Evolutionary conservation across 139 green algal species (phyloP).

Genomic region (Tetradesmus obliquus): DNA sequence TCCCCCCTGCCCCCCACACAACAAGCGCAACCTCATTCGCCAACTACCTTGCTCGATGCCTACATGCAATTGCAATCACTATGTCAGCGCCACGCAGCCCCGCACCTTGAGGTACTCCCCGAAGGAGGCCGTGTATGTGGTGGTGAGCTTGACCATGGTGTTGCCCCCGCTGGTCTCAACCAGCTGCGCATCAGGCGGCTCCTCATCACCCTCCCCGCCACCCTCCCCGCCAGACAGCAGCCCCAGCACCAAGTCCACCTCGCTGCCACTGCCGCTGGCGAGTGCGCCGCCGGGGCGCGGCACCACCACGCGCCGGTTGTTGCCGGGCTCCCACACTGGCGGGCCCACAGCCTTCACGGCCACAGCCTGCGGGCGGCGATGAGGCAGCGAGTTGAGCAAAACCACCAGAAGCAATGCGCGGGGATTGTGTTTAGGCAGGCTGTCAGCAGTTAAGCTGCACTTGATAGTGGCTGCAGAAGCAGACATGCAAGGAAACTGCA

Average conservation of each 20-base stretch:
- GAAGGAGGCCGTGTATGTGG: conserved; percentile 37
- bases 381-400: not conserved
- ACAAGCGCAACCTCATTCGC: too few species aligned
- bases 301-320: conserved; percentile 41
- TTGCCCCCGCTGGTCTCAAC: conserved; percentile 33
- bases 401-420: not conserved
- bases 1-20: too few species aligned
- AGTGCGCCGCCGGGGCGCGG: not conserved
- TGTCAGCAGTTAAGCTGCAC: too few species aligned
- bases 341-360: not conserved
- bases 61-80: too few species aligned
- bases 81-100: not conserved
- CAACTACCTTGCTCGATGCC: too few species aligned
- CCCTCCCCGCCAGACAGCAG: not conserved
- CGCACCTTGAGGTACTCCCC: conserved; percentile 47
- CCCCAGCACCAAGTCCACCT: conserved; percentile 31
- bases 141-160: conserved; percentile 50
- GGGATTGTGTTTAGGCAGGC: too few species aligned
- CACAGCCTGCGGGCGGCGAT: conserved; percentile 3
- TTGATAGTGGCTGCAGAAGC: too few species aligned
- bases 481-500: too few species aligned
- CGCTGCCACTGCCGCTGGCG: conserved; percentile 3
- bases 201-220: not conserved
- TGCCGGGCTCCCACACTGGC: conserved; percentile 42
- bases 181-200: conserved; percentile 36